phyloP scores from a whole-genome alignment of 345 rosid genomes.

The Syzygium aromaticum region DNA sequence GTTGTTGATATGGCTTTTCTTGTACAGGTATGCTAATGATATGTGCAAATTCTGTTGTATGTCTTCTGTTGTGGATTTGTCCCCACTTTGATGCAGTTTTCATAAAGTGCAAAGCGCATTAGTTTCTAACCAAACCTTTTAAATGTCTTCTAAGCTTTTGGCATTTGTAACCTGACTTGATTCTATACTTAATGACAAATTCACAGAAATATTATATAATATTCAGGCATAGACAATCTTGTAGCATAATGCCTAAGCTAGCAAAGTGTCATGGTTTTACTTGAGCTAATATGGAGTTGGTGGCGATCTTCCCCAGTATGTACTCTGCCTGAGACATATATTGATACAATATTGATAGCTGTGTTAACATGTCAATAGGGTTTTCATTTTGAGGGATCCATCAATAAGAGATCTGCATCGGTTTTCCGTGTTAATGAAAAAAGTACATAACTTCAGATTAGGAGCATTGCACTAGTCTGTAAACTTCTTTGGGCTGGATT shows the following conservation, averaged over 20 bases:
- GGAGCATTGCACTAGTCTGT: neutral
- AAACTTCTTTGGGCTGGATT: neutral
- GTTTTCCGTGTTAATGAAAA: neutral
- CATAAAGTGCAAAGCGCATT: neutral
- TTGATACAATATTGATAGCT: neutral
- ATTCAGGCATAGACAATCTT: neutral
- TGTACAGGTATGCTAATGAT: slow-evolving; percentile 53
- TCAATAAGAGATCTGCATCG: neutral
- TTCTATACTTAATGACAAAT: neutral
- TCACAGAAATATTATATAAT: neutral
- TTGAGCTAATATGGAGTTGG: neutral
- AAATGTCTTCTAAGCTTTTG: neutral
- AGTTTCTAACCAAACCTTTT: neutral
- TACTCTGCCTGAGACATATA: neutral
- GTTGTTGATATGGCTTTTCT: slow-evolving; percentile 99
- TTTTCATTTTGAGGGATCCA: neutral
- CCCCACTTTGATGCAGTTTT: neutral
- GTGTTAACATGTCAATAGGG: neutral
- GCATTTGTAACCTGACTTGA: neutral
- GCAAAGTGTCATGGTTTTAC: neutral
- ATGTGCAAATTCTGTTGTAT: neutral
- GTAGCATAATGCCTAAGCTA: neutral
- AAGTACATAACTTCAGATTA: neutral
- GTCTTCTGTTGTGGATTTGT: neutral
- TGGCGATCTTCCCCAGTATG: neutral